A percentile compares a stretch with the other conserved stretches of the same genome.
phyloP scores from a whole-genome alignment of 306 rosid species.

The Leucaena leucocephala region DNA sequence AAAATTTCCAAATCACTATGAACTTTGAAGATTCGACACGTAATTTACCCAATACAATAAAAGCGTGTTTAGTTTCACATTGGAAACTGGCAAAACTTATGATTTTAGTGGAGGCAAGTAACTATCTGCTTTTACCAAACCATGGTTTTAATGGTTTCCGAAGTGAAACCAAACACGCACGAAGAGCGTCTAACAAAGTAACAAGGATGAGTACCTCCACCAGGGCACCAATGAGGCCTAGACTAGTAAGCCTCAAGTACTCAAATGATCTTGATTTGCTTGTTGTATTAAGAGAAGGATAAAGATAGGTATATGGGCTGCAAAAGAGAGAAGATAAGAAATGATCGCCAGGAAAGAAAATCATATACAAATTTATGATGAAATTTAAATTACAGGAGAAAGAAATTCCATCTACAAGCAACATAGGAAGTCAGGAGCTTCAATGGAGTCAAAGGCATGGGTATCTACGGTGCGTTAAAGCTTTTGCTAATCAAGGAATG shows the following conservation, averaged over 20 bases:
- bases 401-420: conserved; percentile 15
- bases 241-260: conserved; percentile 81
- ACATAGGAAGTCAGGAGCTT: background rate
- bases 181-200: conserved; percentile 13
- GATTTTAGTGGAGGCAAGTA: background rate
- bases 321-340: conserved; percentile 34
- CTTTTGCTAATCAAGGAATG: background rate
- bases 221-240: conserved; percentile 89
- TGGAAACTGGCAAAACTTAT: background rate
- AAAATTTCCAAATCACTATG: background rate
- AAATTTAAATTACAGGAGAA: background rate
- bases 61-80: background rate
- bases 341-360: background rate
- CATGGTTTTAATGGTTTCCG: background rate
- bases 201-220: conserved; percentile 67
- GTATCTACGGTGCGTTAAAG: background rate
- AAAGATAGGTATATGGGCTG: conserved; percentile 86
- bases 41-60: background rate
- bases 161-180: background rate
- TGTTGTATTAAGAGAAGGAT: conserved; percentile 84
- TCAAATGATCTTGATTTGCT: conserved; percentile 79
- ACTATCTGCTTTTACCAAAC: background rate
- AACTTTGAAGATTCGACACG: background rate
- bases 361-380: background rate
- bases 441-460: background rate